Conservation (phyloP, 305 asterid genomes). For the Fraxinus baroniana region DNA sequence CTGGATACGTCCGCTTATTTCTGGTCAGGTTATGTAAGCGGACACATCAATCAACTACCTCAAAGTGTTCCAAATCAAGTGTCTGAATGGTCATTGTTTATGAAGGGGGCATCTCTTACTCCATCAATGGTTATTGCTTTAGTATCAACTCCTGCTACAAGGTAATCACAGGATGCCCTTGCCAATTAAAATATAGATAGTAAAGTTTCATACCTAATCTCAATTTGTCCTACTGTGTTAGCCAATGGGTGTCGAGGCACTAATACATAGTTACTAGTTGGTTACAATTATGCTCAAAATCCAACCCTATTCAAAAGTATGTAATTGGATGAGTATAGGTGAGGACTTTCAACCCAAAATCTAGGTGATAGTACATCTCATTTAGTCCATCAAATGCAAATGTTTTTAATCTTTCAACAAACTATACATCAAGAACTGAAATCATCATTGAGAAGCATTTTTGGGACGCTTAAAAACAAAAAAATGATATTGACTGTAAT, state of each 20-base stretch:
- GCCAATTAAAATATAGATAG: neutral
- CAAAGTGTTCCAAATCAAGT: conserved; percentile 66
- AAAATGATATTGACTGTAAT: neutral
- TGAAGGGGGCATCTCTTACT: conserved; percentile 78
- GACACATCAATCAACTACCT: conserved; percentile 63
- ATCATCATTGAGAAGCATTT: neutral
- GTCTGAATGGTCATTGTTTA: conserved; percentile 84
- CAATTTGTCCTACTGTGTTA: neutral
- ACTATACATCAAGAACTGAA: neutral
- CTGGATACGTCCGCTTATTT: conserved; percentile 85
- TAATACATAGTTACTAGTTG: neutral
- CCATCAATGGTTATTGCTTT: conserved; percentile 67
- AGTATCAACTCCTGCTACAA: conserved; percentile 83
- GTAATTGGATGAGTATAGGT: neutral
- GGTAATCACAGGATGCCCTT: conserved; percentile 44
- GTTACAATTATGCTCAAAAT: neutral
- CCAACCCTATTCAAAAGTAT: neutral
- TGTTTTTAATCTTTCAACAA: neutral
- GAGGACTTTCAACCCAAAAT: neutral
- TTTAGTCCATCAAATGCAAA: neutral
- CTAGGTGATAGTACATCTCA: neutral
- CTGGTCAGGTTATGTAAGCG: conserved; percentile 86
- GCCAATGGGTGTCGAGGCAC: neutral
- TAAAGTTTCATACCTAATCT: neutral
- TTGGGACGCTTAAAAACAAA: neutral